Base-by-base conservation (phyloP, 202 grass and related monocot genomes). In the Setaria viridis region DNA sequence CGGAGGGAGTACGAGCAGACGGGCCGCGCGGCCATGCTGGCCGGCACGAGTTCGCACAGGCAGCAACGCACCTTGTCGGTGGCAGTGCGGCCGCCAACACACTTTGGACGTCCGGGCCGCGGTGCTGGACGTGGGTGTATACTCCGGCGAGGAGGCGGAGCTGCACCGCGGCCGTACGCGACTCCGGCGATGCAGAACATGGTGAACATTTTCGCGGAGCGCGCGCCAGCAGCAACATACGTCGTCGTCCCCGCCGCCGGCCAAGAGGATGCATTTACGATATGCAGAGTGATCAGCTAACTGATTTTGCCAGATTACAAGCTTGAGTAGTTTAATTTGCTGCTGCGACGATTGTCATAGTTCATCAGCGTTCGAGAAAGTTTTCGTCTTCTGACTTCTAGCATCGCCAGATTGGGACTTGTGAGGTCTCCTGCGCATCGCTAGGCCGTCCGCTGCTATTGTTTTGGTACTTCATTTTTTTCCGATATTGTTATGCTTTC, bases 21-120 rank as follows among this genome's bases (percentile, higher is more conserved):
- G 6, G 91, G 94, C 9, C 79, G 91, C 13, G 89, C 94, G 11
- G 91, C 43, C 67, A 45, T 90, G 85, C 79, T 91, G 47, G 82
- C 94, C 0, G 74, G 89, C 32, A 63, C 90, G 42, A 95, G 89
- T 68, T 90, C 94, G 19, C 89, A 95, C 72, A 63, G 68, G 65
- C 87, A 77, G 72, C 91, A 95, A 74, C 86, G 94, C 11, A 91
- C 89, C 32, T 89, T 86, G 51, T 76, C 78, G 7, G 62, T 59
- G 87, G 29, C 43, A 19, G 0, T 67, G 16, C 0, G 17, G n/a
- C 16, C 87, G 57, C 39, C 39, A 41, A 20, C 79, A 30, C 53
- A 37, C 16, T 39, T 80, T 43, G n/a, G 60, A 4, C 0, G 76
- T 49, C 5, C 76, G 50, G 68, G 42, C n/a, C 15, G 13, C 14